These are phyloP conservation scores for Helenozyma baotianmanensis DNA, from an alignment of 805 yeast genomes.

Conservation along the genomic window DNA sequence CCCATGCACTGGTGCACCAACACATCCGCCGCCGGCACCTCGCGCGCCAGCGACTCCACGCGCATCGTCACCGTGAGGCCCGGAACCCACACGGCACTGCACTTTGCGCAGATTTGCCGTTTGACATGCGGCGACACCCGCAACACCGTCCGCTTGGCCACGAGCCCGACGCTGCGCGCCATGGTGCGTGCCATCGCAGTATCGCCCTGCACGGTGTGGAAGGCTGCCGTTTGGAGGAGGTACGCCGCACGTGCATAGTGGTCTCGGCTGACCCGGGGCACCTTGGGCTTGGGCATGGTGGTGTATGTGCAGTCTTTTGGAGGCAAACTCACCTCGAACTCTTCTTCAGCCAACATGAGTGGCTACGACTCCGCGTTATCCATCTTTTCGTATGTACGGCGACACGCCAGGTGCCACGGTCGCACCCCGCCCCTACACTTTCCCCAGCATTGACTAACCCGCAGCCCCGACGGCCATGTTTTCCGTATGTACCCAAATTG, in stretches of 20 bases:
- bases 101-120: constrained; percentile 64
- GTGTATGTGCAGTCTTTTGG: constrained; percentile 1
- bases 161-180: constrained; percentile 50
- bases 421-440: too few relatives aligned
- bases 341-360: constrained; percentile 54
- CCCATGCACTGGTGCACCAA: constrained; percentile 43
- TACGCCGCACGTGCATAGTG: constrained; percentile 57
- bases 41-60: constrained; percentile 38
- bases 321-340: not conserved
- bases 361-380: constrained; percentile 99
- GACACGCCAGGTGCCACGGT: too few relatives aligned
- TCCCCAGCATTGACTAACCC: constrained; percentile 23
- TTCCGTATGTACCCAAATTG: constrained; percentile 67
- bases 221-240: constrained; percentile 51
- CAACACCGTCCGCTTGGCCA: constrained; percentile 64
- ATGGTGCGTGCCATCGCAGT: constrained; percentile 52
- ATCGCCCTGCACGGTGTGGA: constrained; percentile 26
- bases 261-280: constrained; percentile 41
- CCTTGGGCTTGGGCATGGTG: constrained; percentile 11
- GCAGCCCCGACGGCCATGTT: constrained; percentile 97
- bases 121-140: constrained; percentile 63
- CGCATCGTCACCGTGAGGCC: constrained; percentile 39
- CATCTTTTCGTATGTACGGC: constrained; percentile 75
- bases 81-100: constrained; percentile 49
- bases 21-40: constrained; percentile 37